phyloP scores from a whole-genome alignment of 1,284 basidiomycete species.

The Mrakiaceae sp. region DNA sequence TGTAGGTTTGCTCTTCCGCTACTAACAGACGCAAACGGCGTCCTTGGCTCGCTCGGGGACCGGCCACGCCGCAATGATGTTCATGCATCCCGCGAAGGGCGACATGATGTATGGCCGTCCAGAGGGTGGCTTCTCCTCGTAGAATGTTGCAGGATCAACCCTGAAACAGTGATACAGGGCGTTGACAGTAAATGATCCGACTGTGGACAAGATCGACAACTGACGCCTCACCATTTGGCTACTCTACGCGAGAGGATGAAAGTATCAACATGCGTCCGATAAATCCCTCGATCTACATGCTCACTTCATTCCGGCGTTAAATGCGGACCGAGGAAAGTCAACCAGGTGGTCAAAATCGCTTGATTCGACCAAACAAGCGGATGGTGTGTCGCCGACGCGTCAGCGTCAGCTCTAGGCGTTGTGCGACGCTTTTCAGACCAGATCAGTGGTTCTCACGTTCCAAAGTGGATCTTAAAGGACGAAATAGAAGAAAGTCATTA shows the following conservation, averaged over 20 bases:
- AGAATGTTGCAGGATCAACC: slow-evolving; percentile 33
- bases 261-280: too few species aligned
- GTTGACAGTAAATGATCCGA: too few species aligned
- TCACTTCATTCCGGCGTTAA: slow-evolving; percentile 36
- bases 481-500: not conserved
- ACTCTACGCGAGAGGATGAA: too few species aligned
- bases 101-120: slow-evolving; percentile 37
- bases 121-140: slow-evolving; percentile 29
- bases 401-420: not conserved
- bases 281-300: slow-evolving; percentile 16
- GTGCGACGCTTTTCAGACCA: not conserved
- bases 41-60: slow-evolving; percentile 28
- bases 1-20: too few species aligned
- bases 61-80: slow-evolving; percentile 35
- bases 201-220: too few species aligned
- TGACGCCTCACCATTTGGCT: too few species aligned
- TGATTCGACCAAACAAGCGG: not conserved
- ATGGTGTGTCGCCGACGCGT: too few species aligned
- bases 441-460: not conserved
- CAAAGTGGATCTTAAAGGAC: slow-evolving; percentile 9
- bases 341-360: slow-evolving; percentile 27
- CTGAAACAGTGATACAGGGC: not conserved
- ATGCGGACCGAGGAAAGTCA: slow-evolving; percentile 23
- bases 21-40: slow-evolving; percentile 25
- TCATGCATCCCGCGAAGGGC: slow-evolving; percentile 29